A percentile compares a stretch with the other conserved stretches of the same genome.
Evolutionary conservation across 768 basidiomycete species (phyloP).

Genomic region (Suillus subaureus): DNA sequence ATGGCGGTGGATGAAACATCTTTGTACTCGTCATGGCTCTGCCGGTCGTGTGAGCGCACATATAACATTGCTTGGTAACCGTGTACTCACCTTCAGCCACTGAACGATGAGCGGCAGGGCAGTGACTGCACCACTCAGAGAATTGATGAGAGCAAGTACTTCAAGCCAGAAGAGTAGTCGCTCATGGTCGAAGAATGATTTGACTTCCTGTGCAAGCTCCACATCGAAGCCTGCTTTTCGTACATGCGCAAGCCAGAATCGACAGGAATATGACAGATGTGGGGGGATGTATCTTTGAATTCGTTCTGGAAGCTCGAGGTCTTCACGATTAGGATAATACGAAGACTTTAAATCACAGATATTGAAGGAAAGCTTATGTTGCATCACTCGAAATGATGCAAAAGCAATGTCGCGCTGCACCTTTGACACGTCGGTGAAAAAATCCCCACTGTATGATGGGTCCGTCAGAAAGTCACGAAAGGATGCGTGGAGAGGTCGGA

Average conservation of each 20-base stretch:
- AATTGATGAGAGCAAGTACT: conserved; percentile 3
- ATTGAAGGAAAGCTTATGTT: conserved; percentile 34
- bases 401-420: conserved; percentile 21
- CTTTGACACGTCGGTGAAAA: conserved; percentile 14
- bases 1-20: conserved; percentile 2
- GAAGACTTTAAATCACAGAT: conserved; percentile 37
- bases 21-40: conserved; percentile 8
- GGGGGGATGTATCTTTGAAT: conserved; percentile 7
- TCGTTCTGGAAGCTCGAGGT: conserved; percentile 9
- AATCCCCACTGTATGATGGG: conserved; percentile 14
- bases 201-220: not conserved
- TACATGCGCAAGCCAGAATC: conserved; percentile 15
- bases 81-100: not conserved
- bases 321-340: conserved; percentile 28
- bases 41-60: not conserved
- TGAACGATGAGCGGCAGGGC: not conserved
- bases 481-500: conserved; percentile 30
- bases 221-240: not conserved
- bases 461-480: conserved; percentile 30
- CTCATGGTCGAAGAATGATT: conserved; percentile 8
- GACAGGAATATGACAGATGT: conserved; percentile 15
- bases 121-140: not conserved
- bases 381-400: conserved; percentile 31
- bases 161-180: conserved; percentile 15
- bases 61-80: not conserved